A percentile compares a stretch with the other conserved stretches of the same genome.
Conservation (phyloP, 2,329 filamentous ascomycete genomes). For the Penicillium thymicola region DNA sequence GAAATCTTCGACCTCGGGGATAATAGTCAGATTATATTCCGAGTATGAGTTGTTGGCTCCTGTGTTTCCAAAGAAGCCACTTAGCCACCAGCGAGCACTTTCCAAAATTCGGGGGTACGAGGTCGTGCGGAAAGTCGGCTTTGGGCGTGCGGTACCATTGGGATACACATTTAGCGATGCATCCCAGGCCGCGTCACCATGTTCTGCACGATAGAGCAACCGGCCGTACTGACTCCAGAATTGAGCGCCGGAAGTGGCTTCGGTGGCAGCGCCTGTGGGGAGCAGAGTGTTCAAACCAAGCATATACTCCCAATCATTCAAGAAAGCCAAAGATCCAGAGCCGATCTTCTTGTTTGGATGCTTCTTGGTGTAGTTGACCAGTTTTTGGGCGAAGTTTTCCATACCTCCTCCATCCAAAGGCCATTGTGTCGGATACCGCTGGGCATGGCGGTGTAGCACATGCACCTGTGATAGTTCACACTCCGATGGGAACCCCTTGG, state of each 20-base stretch:
- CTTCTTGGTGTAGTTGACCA: constrained; percentile 45
- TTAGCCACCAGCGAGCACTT: constrained; percentile 46
- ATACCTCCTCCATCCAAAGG: constrained; percentile 51
- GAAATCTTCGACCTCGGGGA: constrained; percentile 49
- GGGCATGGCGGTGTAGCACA: constrained; percentile 53
- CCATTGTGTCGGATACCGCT: constrained; percentile 50
- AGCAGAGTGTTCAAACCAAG: constrained; percentile 48
- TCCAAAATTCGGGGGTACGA: constrained; percentile 55
- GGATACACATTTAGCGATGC: constrained; percentile 36
- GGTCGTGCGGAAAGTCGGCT: constrained; percentile 53
- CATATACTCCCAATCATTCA: constrained; percentile 52
- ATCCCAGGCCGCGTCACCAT: constrained; percentile 49
- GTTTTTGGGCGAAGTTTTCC: constrained; percentile 48
- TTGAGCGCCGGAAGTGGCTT: constrained; percentile 48
- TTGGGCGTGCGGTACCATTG: constrained; percentile 47
- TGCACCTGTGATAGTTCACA: constrained; percentile 56
- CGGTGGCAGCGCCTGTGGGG: constrained; percentile 48
- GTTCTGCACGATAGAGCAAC: constrained; percentile 50
- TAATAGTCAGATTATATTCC: constrained; percentile 45
- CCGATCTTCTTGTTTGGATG: constrained; percentile 36
- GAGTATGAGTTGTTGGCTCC: constrained; percentile 23
- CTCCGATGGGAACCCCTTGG: constrained; percentile 48
- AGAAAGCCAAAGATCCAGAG: constrained; percentile 49
- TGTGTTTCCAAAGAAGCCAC: constrained; percentile 30
- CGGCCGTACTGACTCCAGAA: constrained; percentile 57